Conservation (phyloP, 2,329 filamentous ascomycete genomes). For the Diaporthe citriasiana region DNA sequence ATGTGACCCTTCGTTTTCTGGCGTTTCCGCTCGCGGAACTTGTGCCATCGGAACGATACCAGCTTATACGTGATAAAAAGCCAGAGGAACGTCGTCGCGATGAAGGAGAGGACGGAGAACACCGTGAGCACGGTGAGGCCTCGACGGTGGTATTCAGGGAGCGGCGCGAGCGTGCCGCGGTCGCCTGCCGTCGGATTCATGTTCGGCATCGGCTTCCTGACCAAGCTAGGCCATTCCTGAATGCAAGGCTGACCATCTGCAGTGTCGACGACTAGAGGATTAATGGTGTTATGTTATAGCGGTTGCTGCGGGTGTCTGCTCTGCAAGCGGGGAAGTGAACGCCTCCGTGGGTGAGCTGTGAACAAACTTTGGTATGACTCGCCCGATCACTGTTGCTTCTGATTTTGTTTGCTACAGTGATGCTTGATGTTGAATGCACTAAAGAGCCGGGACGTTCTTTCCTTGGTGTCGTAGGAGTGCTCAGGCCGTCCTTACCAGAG, state of each 20-base stretch:
- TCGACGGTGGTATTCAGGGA: slow-evolving; percentile 33
- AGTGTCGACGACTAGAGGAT: not conserved
- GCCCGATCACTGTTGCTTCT: not conserved
- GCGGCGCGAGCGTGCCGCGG: not conserved
- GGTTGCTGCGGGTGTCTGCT: slow-evolving; percentile 7
- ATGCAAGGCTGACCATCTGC: not conserved
- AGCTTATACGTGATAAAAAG: slow-evolving; percentile 40
- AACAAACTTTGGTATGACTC: slow-evolving; percentile 24
- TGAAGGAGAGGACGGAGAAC: slow-evolving; percentile 39
- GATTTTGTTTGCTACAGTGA: not conserved
- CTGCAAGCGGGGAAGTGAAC: not conserved
- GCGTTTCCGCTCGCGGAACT: not conserved
- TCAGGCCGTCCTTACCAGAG: not conserved
- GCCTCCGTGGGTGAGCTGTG: not conserved
- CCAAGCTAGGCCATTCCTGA: not conserved
- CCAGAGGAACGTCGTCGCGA: slow-evolving; percentile 38
- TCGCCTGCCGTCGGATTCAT: slow-evolving; percentile 3
- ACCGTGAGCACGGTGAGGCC: slow-evolving; percentile 40
- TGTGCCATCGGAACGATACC: not conserved
- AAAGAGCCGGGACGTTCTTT: not conserved
- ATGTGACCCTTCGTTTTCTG: not conserved
- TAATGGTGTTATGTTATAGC: slow-evolving; percentile 1
- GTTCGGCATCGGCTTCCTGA: not conserved
- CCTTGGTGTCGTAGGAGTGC: not conserved
- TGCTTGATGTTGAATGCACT: not conserved